Percentiles rank a stretch among this genome's conserved stretches.
phyloP scores from a whole-genome alignment of 1,284 basidiomycete genomes.

The Tylopilus orsonianus region DNA sequence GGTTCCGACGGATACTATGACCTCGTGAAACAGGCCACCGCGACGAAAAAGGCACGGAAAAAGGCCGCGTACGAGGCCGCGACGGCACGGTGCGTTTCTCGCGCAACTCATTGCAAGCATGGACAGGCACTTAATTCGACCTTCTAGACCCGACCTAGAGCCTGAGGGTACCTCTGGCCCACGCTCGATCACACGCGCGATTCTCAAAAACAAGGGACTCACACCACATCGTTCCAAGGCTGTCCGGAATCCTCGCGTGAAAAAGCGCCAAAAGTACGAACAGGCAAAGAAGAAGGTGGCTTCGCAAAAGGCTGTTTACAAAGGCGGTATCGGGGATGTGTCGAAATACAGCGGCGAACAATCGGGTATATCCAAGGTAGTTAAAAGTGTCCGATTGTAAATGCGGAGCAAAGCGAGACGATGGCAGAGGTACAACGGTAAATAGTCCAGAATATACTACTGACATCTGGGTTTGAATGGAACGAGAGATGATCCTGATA shows the following conservation, averaged over 20 bases:
- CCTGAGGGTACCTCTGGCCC: conserved; percentile 65
- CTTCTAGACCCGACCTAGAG: conserved; percentile 45
- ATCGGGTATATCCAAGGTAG: conserved; percentile 82
- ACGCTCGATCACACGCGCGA: conserved; percentile 83
- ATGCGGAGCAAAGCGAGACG: conserved; percentile 6
- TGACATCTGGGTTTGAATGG: conserved; percentile 13
- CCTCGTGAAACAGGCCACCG: conserved; percentile 74
- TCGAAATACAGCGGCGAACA: conserved; percentile 70
- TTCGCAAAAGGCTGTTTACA: conserved; percentile 87
- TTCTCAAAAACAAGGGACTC: conserved; percentile 90
- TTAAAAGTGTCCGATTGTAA: conserved; percentile 77
- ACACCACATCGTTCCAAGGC: conserved; percentile 84
- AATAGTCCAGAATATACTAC: conserved; percentile 14
- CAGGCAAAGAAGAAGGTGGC: conserved; percentile 90
- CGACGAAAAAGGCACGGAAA: conserved; percentile 75
- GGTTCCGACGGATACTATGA: conserved; percentile 81
- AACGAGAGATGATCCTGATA: conserved; percentile 7
- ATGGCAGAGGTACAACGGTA: conserved; percentile 15
- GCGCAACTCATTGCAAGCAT: not conserved
- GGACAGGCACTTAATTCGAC: conserved; percentile 5
- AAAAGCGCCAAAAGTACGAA: conserved; percentile 90
- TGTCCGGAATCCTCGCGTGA: conserved; percentile 93
- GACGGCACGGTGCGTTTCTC: conserved; percentile 58
- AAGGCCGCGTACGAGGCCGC: conserved; percentile 77
- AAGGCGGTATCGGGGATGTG: conserved; percentile 70